Base-by-base conservation (phyloP, 1,139 yeast species). In the Magnusiomyces suaveolens region DNA sequence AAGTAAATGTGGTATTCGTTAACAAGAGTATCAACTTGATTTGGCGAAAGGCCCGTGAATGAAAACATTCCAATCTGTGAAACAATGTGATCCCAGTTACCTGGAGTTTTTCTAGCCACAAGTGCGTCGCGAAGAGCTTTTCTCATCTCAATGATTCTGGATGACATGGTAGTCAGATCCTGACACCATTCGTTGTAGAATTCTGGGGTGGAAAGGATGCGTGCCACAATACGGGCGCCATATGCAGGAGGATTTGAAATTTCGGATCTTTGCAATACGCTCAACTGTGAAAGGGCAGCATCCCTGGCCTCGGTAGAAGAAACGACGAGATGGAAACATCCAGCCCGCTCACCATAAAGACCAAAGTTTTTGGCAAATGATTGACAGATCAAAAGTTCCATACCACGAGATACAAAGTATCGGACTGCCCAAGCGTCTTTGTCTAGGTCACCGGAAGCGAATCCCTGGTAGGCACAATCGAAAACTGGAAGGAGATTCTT, bases 301-400 rank as follows among this genome's bases (percentile, higher is more conserved):
- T 64, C 63, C 47, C 72, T 70, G 21, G 65, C 61, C 18, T 62
- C 62, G 20, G 65, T 53, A 51, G 64, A 60, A 50, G 62, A 60
- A 41, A 65, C 59, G 25, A 83, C 73, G 51, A 84, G 72, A 52
- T 87, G 84, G 53, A 90, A 75, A n/a, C 95, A 87, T 14, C 97
- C 97, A 50, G 89, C 89, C 70, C 97, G 83, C 75, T 92, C 96
- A 63, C 97, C 96, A 70, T 92, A 89, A 58, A 90, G 79, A 38
- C 98, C 98, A 92, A 92, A 87, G 75, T 90, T 90, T 74, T 90
- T 90, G 62, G 97, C 95, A 72, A 90, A 90, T 1, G 96, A 88
- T 73, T 88, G 96, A 69, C 95, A 86, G 58, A 87, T 75, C 53
- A 86, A 77, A 60, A 83, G 71, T 52, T 84, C 78, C 60, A 80